phyloP scores from a whole-genome alignment of 2,329 filamentous ascomycete genomes.

The Metarhizium humberi region DNA sequence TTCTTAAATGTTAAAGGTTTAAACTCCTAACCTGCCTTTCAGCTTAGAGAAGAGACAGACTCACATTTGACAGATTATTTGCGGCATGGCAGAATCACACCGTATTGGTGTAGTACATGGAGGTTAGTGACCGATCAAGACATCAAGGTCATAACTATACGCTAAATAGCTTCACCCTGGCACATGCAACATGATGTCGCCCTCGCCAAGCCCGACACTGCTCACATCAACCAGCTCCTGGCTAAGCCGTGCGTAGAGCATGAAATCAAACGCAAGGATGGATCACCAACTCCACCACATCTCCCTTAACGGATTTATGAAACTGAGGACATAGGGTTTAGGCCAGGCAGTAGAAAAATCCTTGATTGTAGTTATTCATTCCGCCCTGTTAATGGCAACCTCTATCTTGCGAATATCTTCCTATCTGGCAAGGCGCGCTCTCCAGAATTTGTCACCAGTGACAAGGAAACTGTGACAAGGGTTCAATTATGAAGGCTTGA shows the following conservation, averaged over 20 bases:
- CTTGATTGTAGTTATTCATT: neutral
- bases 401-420: neutral
- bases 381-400: neutral
- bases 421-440: neutral
- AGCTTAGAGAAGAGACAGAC: neutral
- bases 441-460: neutral
- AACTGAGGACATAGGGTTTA: neutral
- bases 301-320: neutral
- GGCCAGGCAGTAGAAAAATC: neutral
- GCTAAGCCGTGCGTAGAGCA: neutral
- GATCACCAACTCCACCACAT: neutral
- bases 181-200: neutral
- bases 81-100: neutral
- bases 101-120: neutral
- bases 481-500: too few species aligned
- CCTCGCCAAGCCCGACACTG: neutral
- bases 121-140: neutral
- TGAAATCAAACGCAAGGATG: neutral
- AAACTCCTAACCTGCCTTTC: neutral
- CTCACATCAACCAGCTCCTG: neutral
- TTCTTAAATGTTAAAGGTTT: neutral
- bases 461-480: neutral
- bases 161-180: neutral
- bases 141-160: neutral
- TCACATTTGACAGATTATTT: neutral